Evolutionary conservation across 2,329 filamentous ascomycete species (phyloP), one percentile per base, ranked within the genome.

Genomic region (Arthrobotrys megalospora): DNA sequence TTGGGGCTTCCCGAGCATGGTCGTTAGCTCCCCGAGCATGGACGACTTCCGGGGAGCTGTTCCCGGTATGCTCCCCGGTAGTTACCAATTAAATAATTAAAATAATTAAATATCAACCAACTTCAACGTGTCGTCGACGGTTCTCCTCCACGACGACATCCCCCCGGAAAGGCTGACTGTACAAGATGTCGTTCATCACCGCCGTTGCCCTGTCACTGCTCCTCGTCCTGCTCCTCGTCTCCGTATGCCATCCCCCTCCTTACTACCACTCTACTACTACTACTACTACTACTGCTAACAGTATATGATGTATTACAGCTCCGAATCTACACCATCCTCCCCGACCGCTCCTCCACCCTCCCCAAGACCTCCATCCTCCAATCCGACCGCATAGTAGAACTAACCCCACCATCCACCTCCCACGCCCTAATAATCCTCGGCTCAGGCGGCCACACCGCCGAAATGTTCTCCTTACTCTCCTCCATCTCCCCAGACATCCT

Each of bases 361-460:
- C 64, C 65, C 5, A 64, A 65, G 34, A 75, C 69, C 38, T 34
- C 36, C 34, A 79, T 79, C 63, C 32, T 60, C 14, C 69, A 75
- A 64, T 72, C 75, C n/a, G 16, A 43, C 7, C 75, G 75, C n/a
- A 68, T 78, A 72, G 63, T 72, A 19, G 75, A 79, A 60, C 63
- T 79, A 28, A 75, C 24, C 14, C 55, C 69, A 3, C 68, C 64
- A 1, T 36, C 21, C 0, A 75, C 60, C n/a, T 75, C 68, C 4
- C 90, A 94, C 84, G 86, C 94, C 67, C 86, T 97, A 36, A 89
- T 97, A 80, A 91, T 98, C 28, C 91, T 98, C 24, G 96, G 96
- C 65, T 96, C 93, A 1, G 96, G 96, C 36, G 96, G 96, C 0
- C 96, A 99, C 85, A 97, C 96, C 0, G 91, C 93, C 58, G 96